Base-by-base conservation (phyloP, 2,329 filamentous ascomycete genomes). In the Calonectria hongkongensis region DNA sequence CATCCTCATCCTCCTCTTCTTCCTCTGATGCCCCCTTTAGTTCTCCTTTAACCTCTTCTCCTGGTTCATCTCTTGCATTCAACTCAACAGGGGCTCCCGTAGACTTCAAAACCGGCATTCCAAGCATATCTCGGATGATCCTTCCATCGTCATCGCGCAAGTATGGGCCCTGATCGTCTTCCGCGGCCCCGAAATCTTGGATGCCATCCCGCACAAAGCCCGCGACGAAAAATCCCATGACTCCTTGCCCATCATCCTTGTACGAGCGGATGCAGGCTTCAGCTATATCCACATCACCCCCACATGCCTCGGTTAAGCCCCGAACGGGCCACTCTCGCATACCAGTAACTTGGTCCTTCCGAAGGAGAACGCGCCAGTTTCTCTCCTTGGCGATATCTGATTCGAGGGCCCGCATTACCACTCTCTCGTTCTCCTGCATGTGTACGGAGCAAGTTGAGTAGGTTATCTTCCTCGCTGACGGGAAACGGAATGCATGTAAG, bases 221-320 rank as follows among this genome's bases (percentile, higher is more conserved):
- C n/a, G 92, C 95, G 25, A 98, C 94, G 79, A 99, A 99, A 84
- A 99, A 98, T 0, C 97, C 96, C 90, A 98, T 98, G 0, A 96
- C 94, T 0, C 95, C 95, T 74, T 94, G 91, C 12, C 92, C 92
- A 77, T 96, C 95, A 30, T 92, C 94, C 78, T 96, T 94, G 83
- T 94, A 93, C 39, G 95, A 94, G 71, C 96, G 88, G 69, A 98
- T 93, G 80, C 95, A 98, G 3, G 90, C 94, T 30, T 96, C 92
- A 7, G 92, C 90, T 1, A 94, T 82, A 3, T 87, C 83, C 48
- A 87, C 81, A 65, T 91, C 85, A 1, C 88, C 89, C 5, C 79
- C 79, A 76, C 87, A 86, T 43, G 87, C 88, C 43, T 87, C 87
- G 45, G 80, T 79, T 50, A 89, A 87, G 25, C 92, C 94, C 70